Percentiles rank a stretch among this genome's conserved stretches.
phyloP scores from a whole-genome alignment of 2,329 filamentous ascomycete species.

The Colletotrichum shisoi region DNA sequence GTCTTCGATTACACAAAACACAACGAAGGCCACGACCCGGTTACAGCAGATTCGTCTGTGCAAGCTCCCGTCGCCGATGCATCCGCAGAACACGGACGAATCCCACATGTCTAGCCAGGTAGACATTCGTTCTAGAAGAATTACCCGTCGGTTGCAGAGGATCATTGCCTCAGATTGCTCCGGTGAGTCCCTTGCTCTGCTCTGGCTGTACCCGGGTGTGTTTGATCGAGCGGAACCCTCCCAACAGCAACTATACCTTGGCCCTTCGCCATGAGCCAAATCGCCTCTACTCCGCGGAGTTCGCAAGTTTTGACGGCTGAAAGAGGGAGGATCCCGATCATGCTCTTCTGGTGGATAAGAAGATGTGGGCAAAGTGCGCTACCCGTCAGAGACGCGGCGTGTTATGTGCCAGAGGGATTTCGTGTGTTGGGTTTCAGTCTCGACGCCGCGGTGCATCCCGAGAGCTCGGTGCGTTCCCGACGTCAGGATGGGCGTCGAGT shows the following conservation, averaged over 20 bases:
- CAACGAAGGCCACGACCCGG: constrained; percentile 1
- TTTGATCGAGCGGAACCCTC: neutral
- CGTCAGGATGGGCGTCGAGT: neutral
- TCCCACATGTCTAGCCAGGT: constrained; percentile 18
- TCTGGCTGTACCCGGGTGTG: neutral
- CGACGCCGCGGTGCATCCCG: constrained; percentile 13
- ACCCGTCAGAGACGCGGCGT: constrained; percentile 22
- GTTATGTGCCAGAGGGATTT: constrained; percentile 34
- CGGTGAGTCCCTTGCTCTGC: constrained; percentile 13
- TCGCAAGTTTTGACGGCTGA: neutral
- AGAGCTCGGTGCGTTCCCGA: constrained; percentile 23
- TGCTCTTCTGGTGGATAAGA: constrained; percentile 2
- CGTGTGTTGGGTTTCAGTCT: constrained; percentile 32
- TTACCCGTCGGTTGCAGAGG: neutral
- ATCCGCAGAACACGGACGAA: neutral
- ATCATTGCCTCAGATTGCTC: constrained; percentile 4
- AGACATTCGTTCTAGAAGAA: neutral
- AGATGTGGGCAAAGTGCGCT: constrained; percentile 12
- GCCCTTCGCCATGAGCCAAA: neutral
- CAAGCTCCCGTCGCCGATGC: constrained; percentile 4
- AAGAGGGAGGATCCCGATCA: neutral
- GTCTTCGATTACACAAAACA: constrained; percentile 22
- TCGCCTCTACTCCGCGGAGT: neutral
- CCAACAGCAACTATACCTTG: neutral
- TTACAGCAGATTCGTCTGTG: constrained; percentile 21